Evolutionary conservation across 805 yeast genomes (phyloP).

Genomic region (Myxozyma neotropica): DNA sequence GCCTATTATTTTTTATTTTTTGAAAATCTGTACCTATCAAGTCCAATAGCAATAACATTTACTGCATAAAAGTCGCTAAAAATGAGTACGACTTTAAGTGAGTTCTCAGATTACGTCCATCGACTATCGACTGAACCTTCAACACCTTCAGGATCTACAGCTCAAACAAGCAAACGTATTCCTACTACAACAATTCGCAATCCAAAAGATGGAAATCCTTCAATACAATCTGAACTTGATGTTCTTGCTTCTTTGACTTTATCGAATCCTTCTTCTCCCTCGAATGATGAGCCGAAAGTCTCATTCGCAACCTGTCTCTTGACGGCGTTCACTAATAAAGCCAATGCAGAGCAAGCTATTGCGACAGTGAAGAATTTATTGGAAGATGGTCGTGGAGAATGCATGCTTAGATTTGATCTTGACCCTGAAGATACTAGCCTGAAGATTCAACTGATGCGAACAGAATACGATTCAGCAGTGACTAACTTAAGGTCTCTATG

Average conservation of each 20-base stretch:
- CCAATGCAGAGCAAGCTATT: not conserved
- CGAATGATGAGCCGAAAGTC: not conserved
- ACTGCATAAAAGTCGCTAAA: not conserved
- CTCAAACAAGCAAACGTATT: not conserved
- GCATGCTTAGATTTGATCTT: conserved; percentile 14
- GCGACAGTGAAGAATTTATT: conserved; percentile 3
- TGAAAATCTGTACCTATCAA: not conserved
- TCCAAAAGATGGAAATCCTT: too few relatives aligned
- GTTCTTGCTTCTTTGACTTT: conserved; percentile 24
- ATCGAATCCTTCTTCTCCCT: not conserved
- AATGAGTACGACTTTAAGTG: conserved; percentile 26
- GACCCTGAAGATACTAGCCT: conserved; percentile 22
- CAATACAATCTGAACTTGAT: conserved; percentile 27
- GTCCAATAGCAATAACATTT: not conserved
- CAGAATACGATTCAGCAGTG: conserved; percentile 21
- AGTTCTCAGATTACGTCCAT: conserved; percentile 32
- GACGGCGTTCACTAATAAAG: not conserved
- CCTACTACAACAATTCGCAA: not conserved
- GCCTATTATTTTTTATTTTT: not conserved
- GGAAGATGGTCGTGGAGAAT: conserved; percentile 28
- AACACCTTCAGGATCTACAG: not conserved
- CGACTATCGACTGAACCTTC: conserved; percentile 1
- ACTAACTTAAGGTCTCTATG: conserved; percentile 14
- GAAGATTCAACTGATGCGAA: conserved; percentile 4
- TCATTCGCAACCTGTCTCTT: conserved; percentile 23